A percentile compares a stretch with the other conserved stretches of the same genome.
Conservation (phyloP, 2,329 filamentous ascomycete genomes). For the Dactylonectria macrodidyma region DNA sequence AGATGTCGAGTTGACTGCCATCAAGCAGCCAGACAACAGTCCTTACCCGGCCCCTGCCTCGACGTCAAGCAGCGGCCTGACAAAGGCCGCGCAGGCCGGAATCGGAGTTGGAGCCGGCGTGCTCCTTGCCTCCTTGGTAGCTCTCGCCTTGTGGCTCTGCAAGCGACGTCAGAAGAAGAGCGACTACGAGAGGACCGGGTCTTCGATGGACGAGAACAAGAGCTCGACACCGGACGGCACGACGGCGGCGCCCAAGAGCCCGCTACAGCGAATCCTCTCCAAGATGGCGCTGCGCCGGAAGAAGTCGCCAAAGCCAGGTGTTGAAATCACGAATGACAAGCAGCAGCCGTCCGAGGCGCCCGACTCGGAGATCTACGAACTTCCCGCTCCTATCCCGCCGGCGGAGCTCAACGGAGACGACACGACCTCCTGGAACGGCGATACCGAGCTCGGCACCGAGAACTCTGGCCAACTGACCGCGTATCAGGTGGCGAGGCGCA, state of each 20-base stretch:
- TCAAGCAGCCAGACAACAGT: constrained; percentile 61
- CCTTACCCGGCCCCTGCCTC: constrained; percentile 60
- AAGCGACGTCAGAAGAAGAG: constrained; percentile 53
- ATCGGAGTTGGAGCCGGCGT: constrained; percentile 61
- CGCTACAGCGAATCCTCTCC: constrained; percentile 54
- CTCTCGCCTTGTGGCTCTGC: constrained; percentile 52
- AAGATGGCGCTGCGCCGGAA: constrained; percentile 57
- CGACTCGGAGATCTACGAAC: constrained; percentile 66
- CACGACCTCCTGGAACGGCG: constrained; percentile 54
- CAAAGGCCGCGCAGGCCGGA: constrained; percentile 60
- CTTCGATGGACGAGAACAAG: constrained; percentile 52
- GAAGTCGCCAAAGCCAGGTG: constrained; percentile 46
- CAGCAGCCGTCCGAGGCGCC: constrained; percentile 53
- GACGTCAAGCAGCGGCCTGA: constrained; percentile 50
- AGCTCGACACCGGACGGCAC: constrained; percentile 54
- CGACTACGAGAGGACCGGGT: constrained; percentile 40
- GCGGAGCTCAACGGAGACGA: constrained; percentile 65
- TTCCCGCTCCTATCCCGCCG: constrained; percentile 62
- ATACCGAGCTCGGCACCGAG: constrained; percentile 59
- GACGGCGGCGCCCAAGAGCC: constrained; percentile 42
- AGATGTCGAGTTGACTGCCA: constrained; percentile 59
- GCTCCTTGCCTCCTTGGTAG: constrained; percentile 48
- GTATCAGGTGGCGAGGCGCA: constrained; percentile 67
- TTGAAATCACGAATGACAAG: constrained; percentile 40
- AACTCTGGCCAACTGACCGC: constrained; percentile 58